Evolutionary conservation across 345 rosid species (phyloP), one percentile per base, ranked within the genome.

Genomic region (Erucastrum elatum): DNA sequence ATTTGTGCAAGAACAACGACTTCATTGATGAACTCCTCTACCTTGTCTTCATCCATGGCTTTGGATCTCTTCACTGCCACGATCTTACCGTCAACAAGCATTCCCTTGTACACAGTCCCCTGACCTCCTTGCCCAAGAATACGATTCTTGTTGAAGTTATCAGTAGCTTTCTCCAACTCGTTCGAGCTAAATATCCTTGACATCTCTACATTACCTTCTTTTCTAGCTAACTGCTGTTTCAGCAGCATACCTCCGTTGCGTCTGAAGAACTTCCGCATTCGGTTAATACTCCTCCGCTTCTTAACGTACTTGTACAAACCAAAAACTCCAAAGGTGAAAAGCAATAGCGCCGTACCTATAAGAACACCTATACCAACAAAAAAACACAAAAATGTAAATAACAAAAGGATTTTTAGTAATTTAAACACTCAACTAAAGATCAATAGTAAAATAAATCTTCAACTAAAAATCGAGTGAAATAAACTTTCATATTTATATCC

Each of bases 111-210:
- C 0, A 81, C 81, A 4, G 84, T 81, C 0, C 84, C 84, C 68
- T 81, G 81, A 72, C 81, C 84, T 72, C 84, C 84, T 29, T 77
- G 78, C 21, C 84, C 84, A 49, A 81, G 81, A 51, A 77, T 15
- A 6, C 84, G 51, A 6, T 72, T 76, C 33, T 49, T 69, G 66
- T 55, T 72, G 4, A 71, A 81, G 26, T 72, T 77, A 61, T 81
- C 80, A 0, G 84, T 81, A 12, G 84, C 84, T 66, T 65, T 81
- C 46, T 76, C 46, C n/a, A 81, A 68, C 60, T 76, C 84, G 0
- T 16, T 46, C 0, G 81, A 76, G 74, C 68, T 71, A 51, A 72
- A 81, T 67, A 81, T 70, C 66, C 41, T 77, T 0, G 84, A 66
- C 34, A 2, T 71, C 66, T 77, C 84, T 49, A 61, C 78, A 17